Conservation (phyloP, 768 basidiomycete species). For the Wakefieldia striispora region DNA sequence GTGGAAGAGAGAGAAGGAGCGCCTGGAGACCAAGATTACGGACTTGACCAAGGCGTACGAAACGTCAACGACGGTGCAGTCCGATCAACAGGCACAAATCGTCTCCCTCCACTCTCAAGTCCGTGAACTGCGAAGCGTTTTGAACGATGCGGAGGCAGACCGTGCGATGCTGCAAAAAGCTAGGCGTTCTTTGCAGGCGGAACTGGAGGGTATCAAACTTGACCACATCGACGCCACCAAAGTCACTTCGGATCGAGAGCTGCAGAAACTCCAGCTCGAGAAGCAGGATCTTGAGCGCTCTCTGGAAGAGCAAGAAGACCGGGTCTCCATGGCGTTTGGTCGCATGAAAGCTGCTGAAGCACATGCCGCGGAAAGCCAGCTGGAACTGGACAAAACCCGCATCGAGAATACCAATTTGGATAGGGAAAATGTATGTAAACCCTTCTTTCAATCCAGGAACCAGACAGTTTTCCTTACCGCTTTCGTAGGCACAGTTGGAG, state of each 20-base stretch:
- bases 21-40: constrained; percentile 76
- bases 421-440: constrained; percentile 59
- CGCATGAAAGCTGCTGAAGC: constrained; percentile 80
- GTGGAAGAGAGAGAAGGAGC: constrained; percentile 88
- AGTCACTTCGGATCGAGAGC: constrained; percentile 67
- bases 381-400: constrained; percentile 71
- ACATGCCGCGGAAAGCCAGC: constrained; percentile 70
- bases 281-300: constrained; percentile 81
- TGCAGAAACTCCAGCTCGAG: constrained; percentile 73
- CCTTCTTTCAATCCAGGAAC: not conserved
- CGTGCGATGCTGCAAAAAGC: constrained; percentile 78
- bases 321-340: constrained; percentile 67
- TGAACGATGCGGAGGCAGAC: constrained; percentile 86
- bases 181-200: constrained; percentile 73
- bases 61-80: constrained; percentile 63
- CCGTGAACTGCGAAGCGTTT: constrained; percentile 72
- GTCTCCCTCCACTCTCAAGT: constrained; percentile 84
- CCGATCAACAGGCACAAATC: constrained; percentile 83
- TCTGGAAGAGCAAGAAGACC: constrained; percentile 75
- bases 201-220: constrained; percentile 76
- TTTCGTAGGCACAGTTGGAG: constrained; percentile 68
- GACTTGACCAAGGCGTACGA: constrained; percentile 78
- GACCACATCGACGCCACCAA: constrained; percentile 70
- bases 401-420: constrained; percentile 84
- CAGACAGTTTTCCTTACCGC: not conserved